Base-by-base conservation (phyloP, 169 alveolate genomes). In the Plasmodium malariae region DNA sequence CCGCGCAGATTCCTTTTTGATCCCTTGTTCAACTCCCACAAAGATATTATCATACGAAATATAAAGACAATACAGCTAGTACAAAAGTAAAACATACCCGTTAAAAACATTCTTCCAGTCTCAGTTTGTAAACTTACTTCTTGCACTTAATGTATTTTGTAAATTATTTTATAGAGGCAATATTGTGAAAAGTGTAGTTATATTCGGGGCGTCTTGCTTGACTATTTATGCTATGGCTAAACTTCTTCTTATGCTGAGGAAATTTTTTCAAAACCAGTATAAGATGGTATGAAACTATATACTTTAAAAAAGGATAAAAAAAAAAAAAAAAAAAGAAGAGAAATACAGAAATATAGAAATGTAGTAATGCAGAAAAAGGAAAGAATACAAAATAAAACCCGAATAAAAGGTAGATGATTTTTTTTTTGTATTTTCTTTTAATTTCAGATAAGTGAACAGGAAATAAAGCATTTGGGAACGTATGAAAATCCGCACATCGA, bases 401-500 rank as follows among this genome's bases (percentile, higher is more conserved):
- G 62, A 6, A 51, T 32, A 55, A 55, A 12, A 34, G 54, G 6
- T n/a, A 21, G 2, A 54, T 34, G 19, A 32, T 65, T 24, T 54
- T 51, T 51, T 26, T 19, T 67, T 2, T 69, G 6, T 60, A 0
- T 34, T 51, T 68, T 51, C 9, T 43, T 49, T 30, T 45, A 28
- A 28, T 24, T 83, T 6, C 43, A 83, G 91, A 83, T 83, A 83
- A 83, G 86, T 60, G 85, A 83, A 83, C 80, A 83, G 19, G 91
- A 83, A 65, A 40, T 67, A 51, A 26, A 67, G 49, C 54, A 67
- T 19, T 43, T 83, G 11, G 91, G 91, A 24, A 67, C 49, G 21
- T 83, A 67, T 43, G 91, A 83, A 83, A 83, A 67, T n/a, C 91
- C 91, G 0, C 91, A 83, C 2, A 68, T 83, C 17, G 91, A 83